Evolutionary conservation across 192 early-diverging fungal species (phyloP), one percentile per base, ranked within the genome.

Genomic region (Coemansia sp.): DNA sequence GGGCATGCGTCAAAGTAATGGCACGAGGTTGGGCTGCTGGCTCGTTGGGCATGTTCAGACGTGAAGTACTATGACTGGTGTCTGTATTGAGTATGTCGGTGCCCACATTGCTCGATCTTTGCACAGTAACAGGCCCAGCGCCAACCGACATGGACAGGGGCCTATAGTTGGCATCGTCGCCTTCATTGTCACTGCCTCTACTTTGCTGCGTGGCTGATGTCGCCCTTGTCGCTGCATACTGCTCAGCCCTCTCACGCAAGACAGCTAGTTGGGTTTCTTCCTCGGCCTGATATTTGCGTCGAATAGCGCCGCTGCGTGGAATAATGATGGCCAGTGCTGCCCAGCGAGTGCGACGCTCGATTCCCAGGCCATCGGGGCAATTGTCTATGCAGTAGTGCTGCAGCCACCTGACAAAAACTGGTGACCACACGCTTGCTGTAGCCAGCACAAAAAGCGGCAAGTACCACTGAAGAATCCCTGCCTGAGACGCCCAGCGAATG

Each of bases 381-480:
- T 78, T 72, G 49, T 71, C 68, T 0, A 73, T 51, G 44, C 73
- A 84, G 33, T 76, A 72, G 47, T 75, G 63, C 36, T 84, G 73
- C 22, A 79, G 49, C 27, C 24, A 6, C 43, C 71, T 65, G 13
- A 71, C 74, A 42, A 72, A 22, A 1, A 66, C 42, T 0, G 74
- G 67, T 44, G 72, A 68, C 77, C 77, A 76, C 62, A 84, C 36
- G 43, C 44, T 73, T 29, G 77, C 65, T 7, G 77, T 72, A 5
- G 79, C 85, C 44, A 86, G 38, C 29, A 79, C 65, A 72, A 86
- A 77, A 36, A 81, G 54, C 5, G 72, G 72, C 66, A 86, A 52
- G 46, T 86, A 86, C 85, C 80, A 83, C 63, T 78, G 72, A 36
- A 86, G 51, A 20, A 86, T 73, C 1, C 70, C 78, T 9, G 72